Evolutionary conservation across 352 stramenopile species (phyloP).

Genomic region (Bremia lactucae): DNA sequence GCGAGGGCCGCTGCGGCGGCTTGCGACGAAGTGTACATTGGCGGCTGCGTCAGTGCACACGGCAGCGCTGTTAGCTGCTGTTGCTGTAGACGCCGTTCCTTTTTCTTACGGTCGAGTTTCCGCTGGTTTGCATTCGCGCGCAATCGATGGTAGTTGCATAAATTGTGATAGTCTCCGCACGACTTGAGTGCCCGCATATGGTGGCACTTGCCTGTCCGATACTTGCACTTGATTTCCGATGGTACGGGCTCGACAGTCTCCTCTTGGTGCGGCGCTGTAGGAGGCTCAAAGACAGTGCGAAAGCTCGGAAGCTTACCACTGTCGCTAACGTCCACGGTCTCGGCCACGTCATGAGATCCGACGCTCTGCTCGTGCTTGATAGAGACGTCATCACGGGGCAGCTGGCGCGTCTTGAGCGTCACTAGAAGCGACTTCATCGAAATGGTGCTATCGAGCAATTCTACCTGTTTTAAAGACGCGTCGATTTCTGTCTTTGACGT

Average conservation of each 20-base stretch:
- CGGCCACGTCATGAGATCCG: slow-evolving; percentile 1
- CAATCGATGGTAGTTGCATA: slow-evolving; percentile 77
- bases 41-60: slow-evolving; percentile 2
- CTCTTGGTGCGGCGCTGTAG: slow-evolving; percentile 1
- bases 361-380: slow-evolving; percentile 1
- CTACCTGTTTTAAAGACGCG: background rate
- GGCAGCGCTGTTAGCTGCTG: slow-evolving; percentile 24
- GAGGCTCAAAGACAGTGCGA: slow-evolving; percentile 46
- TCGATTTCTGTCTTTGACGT: no score
- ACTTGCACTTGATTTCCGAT: slow-evolving; percentile 62
- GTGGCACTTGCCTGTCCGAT: slow-evolving; percentile 72
- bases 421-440: slow-evolving; percentile 63
- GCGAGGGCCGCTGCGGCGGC: slow-evolving; percentile 31
- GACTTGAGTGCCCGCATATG: slow-evolving; percentile 65
- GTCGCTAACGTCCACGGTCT: slow-evolving; percentile 4
- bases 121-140: slow-evolving; percentile 73
- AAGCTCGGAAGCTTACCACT: slow-evolving; percentile 45
- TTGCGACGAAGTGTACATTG: slow-evolving; percentile 21
- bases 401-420: slow-evolving; percentile 53
- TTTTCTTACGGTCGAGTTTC: slow-evolving; percentile 80
- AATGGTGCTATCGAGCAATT: slow-evolving; percentile 32
- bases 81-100: slow-evolving; percentile 39
- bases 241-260: slow-evolving; percentile 9
- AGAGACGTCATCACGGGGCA: slow-evolving; percentile 11
- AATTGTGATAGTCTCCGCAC: slow-evolving; percentile 69